Conservation (phyloP, 2,329 filamentous ascomycete species). For the Xylaria multiplex region DNA sequence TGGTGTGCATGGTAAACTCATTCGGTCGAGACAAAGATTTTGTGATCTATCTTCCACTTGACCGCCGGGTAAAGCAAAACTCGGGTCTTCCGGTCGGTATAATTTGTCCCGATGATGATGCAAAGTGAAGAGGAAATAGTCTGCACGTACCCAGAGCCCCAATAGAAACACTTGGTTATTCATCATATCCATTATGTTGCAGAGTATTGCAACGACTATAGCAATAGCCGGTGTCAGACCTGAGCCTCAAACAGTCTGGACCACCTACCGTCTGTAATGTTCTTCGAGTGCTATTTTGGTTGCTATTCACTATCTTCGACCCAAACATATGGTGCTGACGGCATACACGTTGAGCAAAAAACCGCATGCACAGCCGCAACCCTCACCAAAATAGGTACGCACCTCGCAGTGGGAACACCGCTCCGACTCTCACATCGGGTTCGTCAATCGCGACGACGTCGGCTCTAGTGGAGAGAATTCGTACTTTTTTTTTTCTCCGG, state of each 20-base stretch:
- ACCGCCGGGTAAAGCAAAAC: constrained; percentile 13
- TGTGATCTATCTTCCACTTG: constrained; percentile 22
- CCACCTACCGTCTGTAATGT: constrained; percentile 8
- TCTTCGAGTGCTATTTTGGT: constrained; percentile 31
- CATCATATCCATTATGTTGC: constrained; percentile 11
- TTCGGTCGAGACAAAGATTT: constrained; percentile 22
- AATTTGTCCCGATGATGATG: constrained; percentile 12
- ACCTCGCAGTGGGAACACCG: constrained; percentile 25
- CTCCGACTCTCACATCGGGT: constrained; percentile 25
- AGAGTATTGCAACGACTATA: constrained; percentile 8
- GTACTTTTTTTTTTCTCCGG: constrained; percentile 32
- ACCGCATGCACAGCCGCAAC: constrained; percentile 34
- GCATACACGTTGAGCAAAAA: constrained; percentile 26
- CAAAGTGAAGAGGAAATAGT: constrained; percentile 8
- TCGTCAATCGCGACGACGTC: constrained; percentile 30
- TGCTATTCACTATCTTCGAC: constrained; percentile 14
- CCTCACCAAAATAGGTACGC: constrained; percentile 34
- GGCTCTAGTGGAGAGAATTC: constrained; percentile 25
- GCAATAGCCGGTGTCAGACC: constrained; percentile 7
- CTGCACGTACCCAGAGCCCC: background rate
- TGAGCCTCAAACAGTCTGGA: constrained; percentile 20
- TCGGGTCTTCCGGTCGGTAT: constrained; percentile 29
- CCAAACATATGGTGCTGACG: constrained; percentile 32
- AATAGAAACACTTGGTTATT: constrained; percentile 17
- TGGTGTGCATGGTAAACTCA: constrained; percentile 18